Base-by-base conservation (phyloP, 2,329 filamentous ascomycete species). In the Leptographium galeiforme region DNA sequence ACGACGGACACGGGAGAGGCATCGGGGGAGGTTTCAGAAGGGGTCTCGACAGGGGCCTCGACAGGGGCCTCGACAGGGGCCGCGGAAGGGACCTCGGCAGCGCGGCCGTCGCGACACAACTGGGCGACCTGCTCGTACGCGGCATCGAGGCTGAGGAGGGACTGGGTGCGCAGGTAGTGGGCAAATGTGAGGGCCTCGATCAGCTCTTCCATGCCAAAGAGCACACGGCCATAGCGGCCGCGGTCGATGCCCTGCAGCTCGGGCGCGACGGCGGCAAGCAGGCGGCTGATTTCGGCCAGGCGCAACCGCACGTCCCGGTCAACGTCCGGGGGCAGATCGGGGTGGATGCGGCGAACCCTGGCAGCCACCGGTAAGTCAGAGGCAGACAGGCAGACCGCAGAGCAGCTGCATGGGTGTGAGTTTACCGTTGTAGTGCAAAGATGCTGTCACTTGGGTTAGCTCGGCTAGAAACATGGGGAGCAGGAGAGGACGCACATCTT, bases 201-300 rank as follows among this genome's bases (percentile, higher is more conserved):
- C 63, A 89, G 93, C 69, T 98, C 93, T 68, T 98, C 93, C 51
- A 95, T 81, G 49, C 89, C 91, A 25, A 85, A 86, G 58, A 96
- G 83, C 52, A 89, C 81, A 53, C 79, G 75, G 50, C 81, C 77
- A 69, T 97, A 98, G 54, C 93, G 85, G 69, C 87, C 81, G 10
- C 85, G 79, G 67, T 95, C 93, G 61, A 91, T 75, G 41, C 82
- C 82, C 60, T 84, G 77, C 6, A 96, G 73, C 59, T 97, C 91
- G 1, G 78, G 72, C 18, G 81, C 77, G 53, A 96, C 79, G 43
- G 74, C 70, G 5, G 72, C 68, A 57, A 95, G 87, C 14, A 86
- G 81, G 40, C 73, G 76, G 48, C 77, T 66, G 61, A 97, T 95
- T 56, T 84, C 84, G 43, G 76, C 70, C 61, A 88, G 78, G 57